A percentile compares a stretch with the other conserved stretches of the same genome.
phyloP scores from a whole-genome alignment of 768 basidiomycete genomes.

The Kwoniella shandongensis region DNA sequence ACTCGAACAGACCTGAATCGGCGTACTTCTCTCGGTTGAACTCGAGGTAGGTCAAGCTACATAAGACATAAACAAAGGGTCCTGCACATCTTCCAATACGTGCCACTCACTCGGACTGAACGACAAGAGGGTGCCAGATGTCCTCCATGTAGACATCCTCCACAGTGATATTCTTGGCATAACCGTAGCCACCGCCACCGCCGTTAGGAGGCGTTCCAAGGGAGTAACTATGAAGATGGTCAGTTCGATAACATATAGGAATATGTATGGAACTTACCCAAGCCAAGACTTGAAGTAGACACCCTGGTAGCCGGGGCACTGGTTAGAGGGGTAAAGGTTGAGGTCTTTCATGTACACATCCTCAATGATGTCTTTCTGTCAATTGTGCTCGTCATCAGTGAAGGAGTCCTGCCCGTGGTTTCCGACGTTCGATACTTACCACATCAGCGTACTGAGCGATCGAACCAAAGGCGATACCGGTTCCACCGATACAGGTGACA shows the following conservation, averaged over 20 bases:
- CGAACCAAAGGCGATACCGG: conserved; percentile 56
- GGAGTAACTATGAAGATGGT: conserved; percentile 4
- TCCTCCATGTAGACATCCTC: conserved; percentile 37
- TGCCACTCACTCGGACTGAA: conserved; percentile 32
- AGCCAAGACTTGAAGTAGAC: conserved; percentile 44
- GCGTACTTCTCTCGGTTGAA: conserved; percentile 17
- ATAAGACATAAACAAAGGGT: too few relatives aligned
- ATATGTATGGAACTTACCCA: conserved; percentile 12
- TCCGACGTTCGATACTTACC: too few relatives aligned
- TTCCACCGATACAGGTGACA: conserved; percentile 54
- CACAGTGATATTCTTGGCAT: conserved; percentile 31
- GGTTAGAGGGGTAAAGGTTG: conserved; percentile 22
- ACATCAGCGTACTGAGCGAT: conserved; percentile 54
- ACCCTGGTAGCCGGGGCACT: conserved; percentile 36
- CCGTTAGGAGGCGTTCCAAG: conserved; percentile 35
- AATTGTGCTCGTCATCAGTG: not conserved
- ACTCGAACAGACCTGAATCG: conserved; percentile 32
- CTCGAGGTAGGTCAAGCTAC: conserved; percentile 29
- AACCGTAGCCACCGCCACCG: conserved; percentile 39
- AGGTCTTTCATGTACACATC: conserved; percentile 33
- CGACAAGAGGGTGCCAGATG: conserved; percentile 29
- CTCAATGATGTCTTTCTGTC: conserved; percentile 27
- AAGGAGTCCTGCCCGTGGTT: not conserved
- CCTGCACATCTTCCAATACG: not conserved
- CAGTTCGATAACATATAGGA: not conserved